phyloP scores from a whole-genome alignment of 192 early-diverging fungal genomes.

The Backusella parvicylindrica region DNA sequence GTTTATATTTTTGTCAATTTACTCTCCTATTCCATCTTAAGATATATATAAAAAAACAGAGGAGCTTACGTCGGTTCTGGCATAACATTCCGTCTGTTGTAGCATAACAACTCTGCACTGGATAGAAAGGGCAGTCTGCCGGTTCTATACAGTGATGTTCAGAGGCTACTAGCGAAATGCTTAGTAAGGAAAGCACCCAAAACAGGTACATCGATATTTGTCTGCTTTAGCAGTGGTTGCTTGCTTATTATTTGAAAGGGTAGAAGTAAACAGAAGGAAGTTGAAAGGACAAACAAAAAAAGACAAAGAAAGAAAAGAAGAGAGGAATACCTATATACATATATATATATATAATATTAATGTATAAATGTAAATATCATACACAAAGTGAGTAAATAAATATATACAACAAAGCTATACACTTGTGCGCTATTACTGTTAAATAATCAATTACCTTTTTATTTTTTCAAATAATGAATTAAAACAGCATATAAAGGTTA shows the following conservation, averaged over 20 bases:
- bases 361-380: no score
- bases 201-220: slow-evolving; percentile 2
- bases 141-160: slow-evolving; percentile 25
- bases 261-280: not conserved
- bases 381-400: no score
- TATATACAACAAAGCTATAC: no score
- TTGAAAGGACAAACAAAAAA: not conserved
- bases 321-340: not conserved
- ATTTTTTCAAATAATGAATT: no score
- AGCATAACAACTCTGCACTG: slow-evolving; percentile 29
- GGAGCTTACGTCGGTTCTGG: slow-evolving; percentile 15
- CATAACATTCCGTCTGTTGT: slow-evolving; percentile 22
- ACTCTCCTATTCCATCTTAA: not conserved
- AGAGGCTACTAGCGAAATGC: not conserved
- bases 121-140: slow-evolving; percentile 30
- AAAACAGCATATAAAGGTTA: not conserved
- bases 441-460: no score
- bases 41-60: not conserved
- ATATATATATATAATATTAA: not conserved
- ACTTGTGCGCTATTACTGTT: no score
- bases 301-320: not conserved
- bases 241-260: not conserved
- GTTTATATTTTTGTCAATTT: not conserved
- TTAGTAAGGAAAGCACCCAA: slow-evolving; percentile 6
- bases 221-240: not conserved